Evolutionary conservation across 1,139 yeast species (phyloP), one percentile per base, ranked within the genome.

Genomic region (Yamadazyma friedrichii): DNA sequence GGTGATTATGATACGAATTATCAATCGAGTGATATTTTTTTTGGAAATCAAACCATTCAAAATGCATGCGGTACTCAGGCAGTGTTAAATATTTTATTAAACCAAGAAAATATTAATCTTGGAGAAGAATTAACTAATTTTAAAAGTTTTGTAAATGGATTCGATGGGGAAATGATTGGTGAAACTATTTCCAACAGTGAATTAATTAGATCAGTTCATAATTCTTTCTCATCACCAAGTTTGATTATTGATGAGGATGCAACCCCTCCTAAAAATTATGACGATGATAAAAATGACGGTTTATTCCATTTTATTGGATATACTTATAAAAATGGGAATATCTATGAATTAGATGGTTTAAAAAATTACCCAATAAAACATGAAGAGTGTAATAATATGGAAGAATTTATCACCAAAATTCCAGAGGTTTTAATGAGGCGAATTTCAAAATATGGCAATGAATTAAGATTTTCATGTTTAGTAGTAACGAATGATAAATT

Each of bases 21-120:
- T 46, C 66, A 62, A 37, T 55, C 59, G 1, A 54, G 64, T 6
- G 62, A 61, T 6, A 56, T 80, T 10, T 82, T 80, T 56, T 83
- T 83, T 55, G 88, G 88, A 6, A 74, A 73, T 42, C 89, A 83
- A 56, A 76, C 78, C 29, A 80, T 82, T 39, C 82, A 80, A 50
- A 81, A 83, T 54, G 88, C 89, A 1, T 83, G 89, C 59, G 89
- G 85, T n/a, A 83, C 89, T 1, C 87, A 80, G 53, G 89, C 89
- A 0, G 82, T 83, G n/a, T 62, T 83, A 42, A 80, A 82, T 43
- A 61, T 81, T 10, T 60, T 83, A 40, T 55, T 83, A 45, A 70
- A 72, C 42, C 56, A 57, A 27, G 3, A n/a, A 31, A 58, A 36
- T 3, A 67, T 65, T 2, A 67, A 70, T 1, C 45, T 82, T 6